A percentile compares a stretch with the other conserved stretches of the same genome.
Evolutionary conservation across 108 stramenopile species (phyloP).

Genomic region (Nitzschia sp.): DNA sequence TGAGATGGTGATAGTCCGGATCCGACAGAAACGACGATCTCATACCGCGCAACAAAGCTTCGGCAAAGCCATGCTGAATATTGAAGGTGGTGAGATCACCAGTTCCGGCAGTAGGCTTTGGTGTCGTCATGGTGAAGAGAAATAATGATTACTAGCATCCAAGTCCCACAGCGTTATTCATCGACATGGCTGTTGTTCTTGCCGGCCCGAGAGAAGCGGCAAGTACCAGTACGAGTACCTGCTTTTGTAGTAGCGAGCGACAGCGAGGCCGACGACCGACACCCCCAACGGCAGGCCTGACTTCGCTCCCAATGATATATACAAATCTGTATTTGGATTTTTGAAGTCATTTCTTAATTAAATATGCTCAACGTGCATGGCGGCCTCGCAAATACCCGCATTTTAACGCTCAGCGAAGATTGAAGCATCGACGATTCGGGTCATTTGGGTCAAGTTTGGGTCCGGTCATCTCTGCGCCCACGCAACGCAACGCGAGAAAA

Average conservation of each 20-base stretch:
- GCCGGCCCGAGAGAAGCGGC: too few relatives aligned
- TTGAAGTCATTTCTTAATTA: conserved; percentile 5
- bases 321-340: not conserved
- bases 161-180: conserved; percentile 3
- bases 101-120: conserved; percentile 52
- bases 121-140: conserved; percentile 39
- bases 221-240: not conserved
- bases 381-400: not conserved
- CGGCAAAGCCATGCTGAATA: conserved; percentile 95
- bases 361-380: not conserved
- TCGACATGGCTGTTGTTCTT: not conserved
- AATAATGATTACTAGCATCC: not conserved
- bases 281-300: conserved; percentile 15
- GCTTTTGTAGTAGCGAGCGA: not conserved
- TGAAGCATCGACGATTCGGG: too few relatives aligned
- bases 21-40: conserved; percentile 92
- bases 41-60: conserved; percentile 96
- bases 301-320: conserved; percentile 8
- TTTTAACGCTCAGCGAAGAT: not conserved
- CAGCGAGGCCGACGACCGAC: conserved; percentile 11
- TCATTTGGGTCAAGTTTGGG: too few relatives aligned
- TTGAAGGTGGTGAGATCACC: conserved; percentile 94
- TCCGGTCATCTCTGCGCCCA: too few relatives aligned
- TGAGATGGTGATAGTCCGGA: conserved; percentile 92
- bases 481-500: too few relatives aligned